Evolutionary conservation across 192 early-diverging fungal genomes (phyloP), one percentile per base, ranked within the genome.

Genomic region (Dissophora globulifera): DNA sequence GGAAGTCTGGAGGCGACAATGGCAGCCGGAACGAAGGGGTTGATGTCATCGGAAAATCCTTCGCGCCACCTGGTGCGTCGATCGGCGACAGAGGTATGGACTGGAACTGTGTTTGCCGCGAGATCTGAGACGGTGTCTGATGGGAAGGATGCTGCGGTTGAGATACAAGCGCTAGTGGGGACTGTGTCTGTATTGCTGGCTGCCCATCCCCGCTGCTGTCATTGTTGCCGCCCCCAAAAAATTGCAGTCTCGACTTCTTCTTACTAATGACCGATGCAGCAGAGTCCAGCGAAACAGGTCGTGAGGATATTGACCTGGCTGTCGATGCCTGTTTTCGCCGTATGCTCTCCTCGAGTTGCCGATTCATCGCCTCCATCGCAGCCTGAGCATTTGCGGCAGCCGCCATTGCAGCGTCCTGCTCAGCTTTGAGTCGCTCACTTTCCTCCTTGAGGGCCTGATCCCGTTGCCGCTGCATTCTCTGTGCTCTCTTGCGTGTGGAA

Each of bases 361-460:
- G 29, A 33, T 76, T 76, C 72, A 76, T 76, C 3, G 57, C 72
- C 15, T 59, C 63, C 72, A 76, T 76, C 1, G 50, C 72, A 7
- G 45, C 57, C 26, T 66, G 30, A 1, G 57, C 72, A 25, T 29
- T 58, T 11, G 20, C 19, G 4, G 43, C 42, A 29, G 53, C 58
- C 26, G 41, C 31, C 19, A 50, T 15, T 6, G 52, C 63, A 3
- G 58, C 72, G 11, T 76, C 63, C 3, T 67, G 40, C 25, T 66
- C 72, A 1, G 63, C 72, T 31, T 67, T 66, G 3, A 33, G 58
- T 26, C 58, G 56, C 7, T 50, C 62, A n/a, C 62, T 43, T 49
- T 79, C 74, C 22, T 68, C 62, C 55, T 80, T 87, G 46, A 81
- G 62, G 13, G 78, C 82, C 27, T 31, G 22, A 22, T 67, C 58